Conservation (phyloP, 352 stramenopile genomes). For the Globisporangium radiosum region DNA sequence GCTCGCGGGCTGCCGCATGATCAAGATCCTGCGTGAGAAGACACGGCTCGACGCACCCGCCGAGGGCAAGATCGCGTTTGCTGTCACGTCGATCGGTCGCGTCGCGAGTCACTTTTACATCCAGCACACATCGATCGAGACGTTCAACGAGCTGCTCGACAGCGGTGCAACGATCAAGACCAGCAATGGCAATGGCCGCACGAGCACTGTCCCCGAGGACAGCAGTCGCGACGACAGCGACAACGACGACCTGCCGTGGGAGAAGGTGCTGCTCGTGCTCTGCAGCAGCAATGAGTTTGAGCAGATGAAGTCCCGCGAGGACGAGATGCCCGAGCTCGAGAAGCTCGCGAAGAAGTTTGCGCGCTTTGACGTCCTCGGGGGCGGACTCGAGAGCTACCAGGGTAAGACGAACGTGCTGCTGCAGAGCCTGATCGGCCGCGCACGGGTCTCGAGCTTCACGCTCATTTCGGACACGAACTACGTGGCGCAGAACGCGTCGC, state of each 20-base stretch:
- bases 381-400: conserved; percentile 87
- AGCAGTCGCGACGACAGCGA: conserved; percentile 11
- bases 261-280: conserved; percentile 62
- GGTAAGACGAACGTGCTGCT: conserved; percentile 98
- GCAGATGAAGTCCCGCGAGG: conserved; percentile 94
- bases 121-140: conserved; percentile 95
- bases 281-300: conserved; percentile 93
- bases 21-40: conserved; percentile 73
- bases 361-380: conserved; percentile 84
- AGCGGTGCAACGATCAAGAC: conserved; percentile 34
- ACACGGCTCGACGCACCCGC: conserved; percentile 20
- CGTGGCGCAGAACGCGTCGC: conserved; percentile 97
- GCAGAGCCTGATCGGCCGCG: conserved; percentile 75
- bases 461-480: conserved; percentile 99
- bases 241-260: conserved; percentile 54
- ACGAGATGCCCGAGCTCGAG: conserved; percentile 93
- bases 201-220: conserved; percentile 91
- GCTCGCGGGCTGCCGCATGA: conserved; percentile 72
- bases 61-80: conserved; percentile 68
- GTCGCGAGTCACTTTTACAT: conserved; percentile 99
- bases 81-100: conserved; percentile 94
- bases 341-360: conserved; percentile 86
- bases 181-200: conserved; percentile 47
- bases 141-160: conserved; percentile 94
- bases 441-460: conserved; percentile 93